Evolutionary conservation across 148 eudicot genomes (phyloP).

Genomic region (Cornus suecica): DNA sequence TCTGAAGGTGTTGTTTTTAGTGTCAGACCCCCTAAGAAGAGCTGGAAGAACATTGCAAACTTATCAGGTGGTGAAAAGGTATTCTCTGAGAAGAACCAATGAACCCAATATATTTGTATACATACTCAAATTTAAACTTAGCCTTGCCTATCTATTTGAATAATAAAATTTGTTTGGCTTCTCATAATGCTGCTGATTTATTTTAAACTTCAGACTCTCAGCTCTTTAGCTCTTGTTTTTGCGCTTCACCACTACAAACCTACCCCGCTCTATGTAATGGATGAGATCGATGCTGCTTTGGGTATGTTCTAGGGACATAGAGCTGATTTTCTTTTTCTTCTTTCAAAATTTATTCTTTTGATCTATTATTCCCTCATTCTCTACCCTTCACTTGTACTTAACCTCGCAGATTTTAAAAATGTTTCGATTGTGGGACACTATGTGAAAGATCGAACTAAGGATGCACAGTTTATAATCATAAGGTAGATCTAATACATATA

Average conservation of each 20-base stretch:
- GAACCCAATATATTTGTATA: background rate
- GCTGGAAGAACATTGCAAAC: conserved; percentile 97
- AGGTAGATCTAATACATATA: conserved; percentile 40
- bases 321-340: background rate
- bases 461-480: conserved; percentile 94
- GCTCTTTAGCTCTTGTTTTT: conserved; percentile 93
- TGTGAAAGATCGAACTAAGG: conserved; percentile 92
- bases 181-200: background rate
- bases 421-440: conserved; percentile 98
- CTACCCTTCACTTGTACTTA: background rate
- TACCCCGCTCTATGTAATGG: conserved; percentile 97
- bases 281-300: conserved; percentile 96
- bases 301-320: conserved; percentile 39
- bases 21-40: conserved; percentile 96
- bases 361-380: background rate
- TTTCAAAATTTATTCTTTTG: background rate
- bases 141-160: background rate
- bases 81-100: background rate
- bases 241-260: conserved; percentile 99
- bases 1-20: conserved; percentile 99
- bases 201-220: conserved; percentile 62
- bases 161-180: background rate
- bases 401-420: conserved; percentile 79
- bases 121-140: background rate
- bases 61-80: conserved; percentile 99